Evolutionary conservation across 1,284 basidiomycete genomes (phyloP), one percentile per base, ranked within the genome.

Genomic region (Marasmius fiardii): DNA sequence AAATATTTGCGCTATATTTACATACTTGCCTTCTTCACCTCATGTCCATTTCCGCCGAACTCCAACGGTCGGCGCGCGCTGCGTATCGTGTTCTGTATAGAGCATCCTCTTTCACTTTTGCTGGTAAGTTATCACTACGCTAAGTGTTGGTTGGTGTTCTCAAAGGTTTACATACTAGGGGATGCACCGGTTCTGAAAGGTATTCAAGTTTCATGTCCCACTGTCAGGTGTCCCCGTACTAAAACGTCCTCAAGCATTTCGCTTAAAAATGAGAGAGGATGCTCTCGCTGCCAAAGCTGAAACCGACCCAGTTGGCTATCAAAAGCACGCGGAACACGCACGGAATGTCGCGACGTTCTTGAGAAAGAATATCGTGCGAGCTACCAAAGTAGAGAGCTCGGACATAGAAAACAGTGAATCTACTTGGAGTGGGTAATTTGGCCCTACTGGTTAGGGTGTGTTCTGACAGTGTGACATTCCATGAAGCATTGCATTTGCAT

Each of bases 361-460:
- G 53, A 77, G 83, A 59, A 81, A 73, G 65, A 92, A 92, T 65
- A 71, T 92, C 43, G 88, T 89, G 0, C 90, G 92, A 68, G 90
- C 79, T 3, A 67, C 71, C 44, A 81, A 71, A 60, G 70, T 54
- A 7, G 20, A 41, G 7, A 16, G 7, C 14, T 37, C 47, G 16
- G 47, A 49, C 11, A 28, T 41, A 16, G 39, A 41, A n/a, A 62
- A 68, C 3, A 60, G 68, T 11, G 67, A 73, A 39, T 82, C 81
- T 10, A 72, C 76, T 21, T 91, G 84, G 78, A 76, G 88, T 90
- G 63, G 54, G 77, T 68, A 21, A 4, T 39, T 20, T 21, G n/a
- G n/a, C n/a, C n/a, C n/a, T n/a, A n/a, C n/a, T n/a, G n/a, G n/a
- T n/a, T n/a, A n/a, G n/a, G n/a, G n/a, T n/a, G 35, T 41, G 20